Evolutionary conservation across 768 basidiomycete species (phyloP).

Genomic region (Phallus indusiatus): DNA sequence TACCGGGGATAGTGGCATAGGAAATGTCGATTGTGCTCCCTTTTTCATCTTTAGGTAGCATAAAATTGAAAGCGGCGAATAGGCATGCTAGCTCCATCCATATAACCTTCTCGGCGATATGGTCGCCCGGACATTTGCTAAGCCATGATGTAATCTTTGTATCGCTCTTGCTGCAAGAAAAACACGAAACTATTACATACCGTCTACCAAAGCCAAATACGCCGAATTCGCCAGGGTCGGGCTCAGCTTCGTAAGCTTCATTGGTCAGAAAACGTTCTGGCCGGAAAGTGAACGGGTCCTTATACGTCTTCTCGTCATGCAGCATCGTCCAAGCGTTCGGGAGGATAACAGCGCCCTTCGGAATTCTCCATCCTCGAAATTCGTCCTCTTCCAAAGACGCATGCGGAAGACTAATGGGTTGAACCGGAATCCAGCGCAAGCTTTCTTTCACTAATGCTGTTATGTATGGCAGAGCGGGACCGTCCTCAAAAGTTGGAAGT

Average conservation of each 20-base stretch:
- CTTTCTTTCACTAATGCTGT: constrained; percentile 8
- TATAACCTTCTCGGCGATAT: background rate
- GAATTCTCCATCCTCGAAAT: constrained; percentile 14
- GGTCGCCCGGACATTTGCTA: background rate
- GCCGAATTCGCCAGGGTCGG: background rate
- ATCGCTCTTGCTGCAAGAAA: background rate
- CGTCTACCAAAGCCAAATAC: background rate
- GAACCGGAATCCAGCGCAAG: background rate
- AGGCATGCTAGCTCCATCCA: background rate
- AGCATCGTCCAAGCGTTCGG: constrained; percentile 11
- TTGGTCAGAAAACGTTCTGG: background rate
- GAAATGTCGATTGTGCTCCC: background rate
- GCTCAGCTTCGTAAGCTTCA: background rate
- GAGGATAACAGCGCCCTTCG: background rate
- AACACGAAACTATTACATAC: background rate
- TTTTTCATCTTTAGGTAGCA: background rate
- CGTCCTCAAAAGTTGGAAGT: constrained; percentile 6
- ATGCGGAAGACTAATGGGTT: background rate
- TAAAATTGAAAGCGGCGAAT: background rate
- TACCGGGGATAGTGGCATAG: background rate
- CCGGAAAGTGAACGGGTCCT: constrained; percentile 23
- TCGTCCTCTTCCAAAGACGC: constrained; percentile 10
- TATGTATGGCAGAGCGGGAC: constrained; percentile 7
- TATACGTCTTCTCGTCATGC: constrained; percentile 30
- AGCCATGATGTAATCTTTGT: background rate